These are phyloP conservation scores for Coriolopsis trogii DNA, from an alignment of 1,284 basidiomycete species.

Conservation along the genomic window DNA sequence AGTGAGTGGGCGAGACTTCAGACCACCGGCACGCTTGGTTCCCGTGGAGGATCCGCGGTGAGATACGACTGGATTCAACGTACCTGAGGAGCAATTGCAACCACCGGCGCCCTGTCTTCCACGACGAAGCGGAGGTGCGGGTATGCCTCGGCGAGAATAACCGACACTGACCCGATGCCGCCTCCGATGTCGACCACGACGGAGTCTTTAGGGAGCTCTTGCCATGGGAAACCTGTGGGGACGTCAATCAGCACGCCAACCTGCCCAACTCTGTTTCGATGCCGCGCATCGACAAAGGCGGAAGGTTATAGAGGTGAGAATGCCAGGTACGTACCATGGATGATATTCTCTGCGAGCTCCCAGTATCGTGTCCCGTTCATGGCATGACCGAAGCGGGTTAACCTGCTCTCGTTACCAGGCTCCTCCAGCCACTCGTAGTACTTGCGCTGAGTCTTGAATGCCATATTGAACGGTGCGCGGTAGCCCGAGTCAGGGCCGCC, in stretches of 20 bases:
- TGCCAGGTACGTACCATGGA: constrained; percentile 14
- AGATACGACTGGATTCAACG: neutral
- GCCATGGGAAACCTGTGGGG: constrained; percentile 65
- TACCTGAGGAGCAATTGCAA: constrained; percentile 20
- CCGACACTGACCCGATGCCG: constrained; percentile 26
- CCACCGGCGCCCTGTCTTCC: constrained; percentile 39
- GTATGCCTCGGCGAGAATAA: constrained; percentile 26
- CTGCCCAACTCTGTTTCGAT: too few species aligned
- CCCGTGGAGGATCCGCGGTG: too few species aligned
- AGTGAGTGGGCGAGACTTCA: too few species aligned
- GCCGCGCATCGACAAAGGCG: too few species aligned
- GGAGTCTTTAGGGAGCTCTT: constrained; percentile 47
- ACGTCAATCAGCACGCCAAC: too few species aligned
- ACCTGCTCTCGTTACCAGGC: constrained; percentile 14
- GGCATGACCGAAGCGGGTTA: constrained; percentile 16
- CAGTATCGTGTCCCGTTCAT: constrained; percentile 21
- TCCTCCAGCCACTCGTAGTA: constrained; percentile 20
- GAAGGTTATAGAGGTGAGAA: too few species aligned
- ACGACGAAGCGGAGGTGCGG: constrained; percentile 27
- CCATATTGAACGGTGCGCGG: constrained; percentile 8
- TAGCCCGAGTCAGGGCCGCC: neutral
- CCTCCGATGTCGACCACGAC: constrained; percentile 44
- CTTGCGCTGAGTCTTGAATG: constrained; percentile 32
- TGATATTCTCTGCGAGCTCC: constrained; percentile 21
- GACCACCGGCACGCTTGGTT: too few species aligned